These are phyloP conservation scores for Umbelopsis sp. DNA, from an alignment of 192 early-diverging fungal species.

Conservation along the genomic window DNA sequence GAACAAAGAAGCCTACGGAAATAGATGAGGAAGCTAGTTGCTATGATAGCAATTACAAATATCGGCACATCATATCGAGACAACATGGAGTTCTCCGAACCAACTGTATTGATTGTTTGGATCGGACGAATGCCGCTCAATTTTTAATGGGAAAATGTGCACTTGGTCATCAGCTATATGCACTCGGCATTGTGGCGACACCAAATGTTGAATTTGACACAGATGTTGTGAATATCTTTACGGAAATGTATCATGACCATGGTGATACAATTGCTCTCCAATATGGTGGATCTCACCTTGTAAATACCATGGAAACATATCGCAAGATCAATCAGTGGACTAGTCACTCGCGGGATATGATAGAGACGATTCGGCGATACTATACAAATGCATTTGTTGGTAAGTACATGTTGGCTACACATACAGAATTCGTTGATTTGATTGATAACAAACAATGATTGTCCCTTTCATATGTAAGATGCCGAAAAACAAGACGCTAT, in stretches of 20 bases:
- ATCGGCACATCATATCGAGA: conserved; percentile 22
- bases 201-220: conserved; percentile 88
- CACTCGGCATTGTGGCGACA: conserved; percentile 79
- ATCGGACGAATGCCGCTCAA: conserved; percentile 97
- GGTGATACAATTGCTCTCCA: conserved; percentile 95
- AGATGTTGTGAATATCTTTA: conserved; percentile 90
- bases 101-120: conserved; percentile 98
- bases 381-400: conserved; percentile 94
- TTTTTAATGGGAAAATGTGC: conserved; percentile 95
- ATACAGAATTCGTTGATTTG: neutral
- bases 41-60: neutral
- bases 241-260: conserved; percentile 97
- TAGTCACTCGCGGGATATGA: conserved; percentile 93
- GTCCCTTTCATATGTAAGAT: conserved; percentile 51
- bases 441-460: neutral
- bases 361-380: conserved; percentile 89
- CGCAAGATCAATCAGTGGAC: conserved; percentile 93
- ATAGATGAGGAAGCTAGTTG: neutral
- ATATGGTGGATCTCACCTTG: conserved; percentile 97
- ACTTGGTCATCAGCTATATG: conserved; percentile 88
- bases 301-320: conserved; percentile 98
- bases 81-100: conserved; percentile 91
- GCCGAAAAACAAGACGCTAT: conserved; percentile 97
- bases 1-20: conserved; percentile 60
- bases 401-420: conserved; percentile 35